A percentile compares a stretch with the other conserved stretches of the same genome.
phyloP scores from a whole-genome alignment of 495 filamentous ascomycete species.

The Xylaria bambusicola region DNA sequence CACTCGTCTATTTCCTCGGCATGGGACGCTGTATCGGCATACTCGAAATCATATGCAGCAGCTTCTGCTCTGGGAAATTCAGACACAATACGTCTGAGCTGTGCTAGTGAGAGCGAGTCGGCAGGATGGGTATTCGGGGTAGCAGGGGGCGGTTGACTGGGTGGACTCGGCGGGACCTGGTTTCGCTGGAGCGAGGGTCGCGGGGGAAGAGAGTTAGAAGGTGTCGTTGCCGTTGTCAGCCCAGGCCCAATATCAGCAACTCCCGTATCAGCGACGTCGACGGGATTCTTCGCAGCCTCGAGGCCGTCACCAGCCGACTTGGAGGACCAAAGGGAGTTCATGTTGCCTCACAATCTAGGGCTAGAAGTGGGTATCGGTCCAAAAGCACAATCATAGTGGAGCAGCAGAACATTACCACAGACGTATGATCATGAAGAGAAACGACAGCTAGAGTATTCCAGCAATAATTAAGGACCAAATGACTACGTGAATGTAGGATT shows the following conservation, averaged over 20 bases:
- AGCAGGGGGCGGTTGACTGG: slow-evolving; percentile 22
- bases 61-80: slow-evolving; percentile 77
- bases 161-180: slow-evolving; percentile 29
- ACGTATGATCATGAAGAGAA: no score
- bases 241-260: slow-evolving; percentile 33
- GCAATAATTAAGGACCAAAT: no score
- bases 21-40: slow-evolving; percentile 77
- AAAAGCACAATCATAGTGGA: slow-evolving; percentile 22
- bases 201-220: slow-evolving; percentile 19
- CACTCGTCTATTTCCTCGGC: slow-evolving; percentile 93
- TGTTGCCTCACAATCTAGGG: slow-evolving; percentile 27
- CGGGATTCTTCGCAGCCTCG: slow-evolving; percentile 25
- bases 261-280: slow-evolving; percentile 35
- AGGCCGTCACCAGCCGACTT: slow-evolving; percentile 34
- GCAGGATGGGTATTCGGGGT: slow-evolving; percentile 42
- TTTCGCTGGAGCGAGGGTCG: slow-evolving; percentile 39
- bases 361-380: slow-evolving; percentile 8
- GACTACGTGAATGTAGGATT: no score
- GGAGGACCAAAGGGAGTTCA: slow-evolving; percentile 48
- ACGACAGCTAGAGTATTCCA: no score
- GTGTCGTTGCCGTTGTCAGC: slow-evolving; percentile 15
- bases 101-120: slow-evolving; percentile 80
- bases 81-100: slow-evolving; percentile 76
- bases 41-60: slow-evolving; percentile 90
- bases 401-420: background rate